Percentiles rank a stretch among this genome's conserved stretches.
Evolutionary conservation across 2,329 filamentous ascomycete species (phyloP).

Genomic region (Davidsoniella neocaledoniae): DNA sequence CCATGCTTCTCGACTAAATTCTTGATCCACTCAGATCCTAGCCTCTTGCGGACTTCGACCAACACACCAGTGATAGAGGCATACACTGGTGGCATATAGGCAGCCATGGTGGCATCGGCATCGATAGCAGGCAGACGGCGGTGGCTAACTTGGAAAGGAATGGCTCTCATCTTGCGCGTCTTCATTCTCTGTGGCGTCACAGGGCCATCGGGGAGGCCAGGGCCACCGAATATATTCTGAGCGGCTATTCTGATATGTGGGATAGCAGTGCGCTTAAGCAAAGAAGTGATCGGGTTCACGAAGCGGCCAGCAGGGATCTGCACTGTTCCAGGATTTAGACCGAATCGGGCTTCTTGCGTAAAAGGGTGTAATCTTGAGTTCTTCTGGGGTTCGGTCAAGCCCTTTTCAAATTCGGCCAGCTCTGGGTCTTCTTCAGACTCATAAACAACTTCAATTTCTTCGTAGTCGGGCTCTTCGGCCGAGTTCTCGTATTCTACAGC

Average conservation of each 20-base stretch:
- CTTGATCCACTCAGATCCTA: constrained; percentile 55
- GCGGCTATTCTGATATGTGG: constrained; percentile 62
- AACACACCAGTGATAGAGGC: constrained; percentile 49
- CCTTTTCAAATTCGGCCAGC: constrained; percentile 12
- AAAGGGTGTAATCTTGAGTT: constrained; percentile 49
- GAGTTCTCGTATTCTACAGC: constrained; percentile 18
- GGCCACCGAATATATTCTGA: constrained; percentile 59
- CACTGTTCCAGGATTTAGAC: constrained; percentile 56
- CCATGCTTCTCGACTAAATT: constrained; percentile 42
- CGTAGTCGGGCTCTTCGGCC: constrained; percentile 17
- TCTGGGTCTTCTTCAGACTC: constrained; percentile 22
- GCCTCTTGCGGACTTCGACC: constrained; percentile 55
- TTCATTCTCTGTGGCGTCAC: constrained; percentile 45
- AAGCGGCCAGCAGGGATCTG: constrained; percentile 56
- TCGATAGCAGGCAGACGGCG: constrained; percentile 57
- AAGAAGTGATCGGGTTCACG: constrained; percentile 48
- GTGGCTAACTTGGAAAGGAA: constrained; percentile 47
- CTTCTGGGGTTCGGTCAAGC: constrained; percentile 17
- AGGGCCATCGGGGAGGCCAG: constrained; percentile 58
- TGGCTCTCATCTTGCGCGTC: constrained; percentile 43
- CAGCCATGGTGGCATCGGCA: constrained; percentile 54
- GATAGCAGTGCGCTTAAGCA: constrained; percentile 51
- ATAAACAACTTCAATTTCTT: constrained; percentile 19
- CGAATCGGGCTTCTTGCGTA: constrained; percentile 57
- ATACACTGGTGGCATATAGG: constrained; percentile 54